phyloP scores from a whole-genome alignment of 345 rosid species.

The Rhizophora apiculata region DNA sequence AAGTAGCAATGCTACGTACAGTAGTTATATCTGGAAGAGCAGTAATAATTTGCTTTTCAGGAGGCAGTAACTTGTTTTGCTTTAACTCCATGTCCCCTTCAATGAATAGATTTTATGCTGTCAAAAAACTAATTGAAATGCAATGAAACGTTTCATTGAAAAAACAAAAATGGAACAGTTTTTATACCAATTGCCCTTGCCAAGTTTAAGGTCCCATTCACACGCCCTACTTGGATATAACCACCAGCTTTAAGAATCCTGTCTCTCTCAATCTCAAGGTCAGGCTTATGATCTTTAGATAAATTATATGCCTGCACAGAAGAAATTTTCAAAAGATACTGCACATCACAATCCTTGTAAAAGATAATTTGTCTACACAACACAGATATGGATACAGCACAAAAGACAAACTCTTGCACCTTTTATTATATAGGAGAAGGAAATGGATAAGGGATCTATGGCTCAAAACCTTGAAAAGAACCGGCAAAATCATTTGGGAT shows the following conservation, averaged over 20 bases:
- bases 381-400: neutral
- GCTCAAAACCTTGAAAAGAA: neutral
- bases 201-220: conserved; percentile 93
- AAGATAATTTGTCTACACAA: neutral
- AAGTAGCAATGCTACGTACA: conserved; percentile 31
- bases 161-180: neutral
- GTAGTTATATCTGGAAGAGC: conserved; percentile 81
- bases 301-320: conserved; percentile 71
- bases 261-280: conserved; percentile 82
- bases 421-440: neutral
- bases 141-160: neutral
- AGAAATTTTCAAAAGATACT: conserved; percentile 13
- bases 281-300: conserved; percentile 97
- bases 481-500: neutral
- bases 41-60: conserved; percentile 80
- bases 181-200: conserved; percentile 88
- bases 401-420: neutral
- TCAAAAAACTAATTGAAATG: neutral
- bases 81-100: conserved; percentile 93
- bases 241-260: conserved; percentile 96
- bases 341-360: neutral
- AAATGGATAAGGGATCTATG: neutral
- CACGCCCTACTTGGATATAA: conserved; percentile 83
- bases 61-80: conserved; percentile 69
- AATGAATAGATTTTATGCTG: conserved; percentile 3